A percentile compares a stretch with the other conserved stretches of the same genome.
Conservation (phyloP, 257 asterid genomes). For the Ajuga chamaepitys region DNA sequence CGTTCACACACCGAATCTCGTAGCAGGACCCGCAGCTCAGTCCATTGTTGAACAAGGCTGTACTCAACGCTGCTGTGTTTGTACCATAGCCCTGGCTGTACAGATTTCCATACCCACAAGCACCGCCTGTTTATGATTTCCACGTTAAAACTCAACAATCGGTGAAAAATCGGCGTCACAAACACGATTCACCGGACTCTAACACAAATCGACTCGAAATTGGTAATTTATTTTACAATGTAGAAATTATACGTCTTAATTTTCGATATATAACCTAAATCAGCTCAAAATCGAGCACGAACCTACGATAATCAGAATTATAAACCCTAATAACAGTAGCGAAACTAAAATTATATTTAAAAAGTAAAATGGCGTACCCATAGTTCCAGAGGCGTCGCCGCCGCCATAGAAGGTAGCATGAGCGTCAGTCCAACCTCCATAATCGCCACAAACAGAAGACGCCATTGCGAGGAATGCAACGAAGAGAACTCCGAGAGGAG, state of each 20-base stretch:
- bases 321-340: too few relatives aligned
- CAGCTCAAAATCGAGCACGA: too few relatives aligned
- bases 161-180: neutral
- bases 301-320: too few relatives aligned
- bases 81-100: slow-evolving; percentile 84
- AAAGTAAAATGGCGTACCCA: slow-evolving; percentile 64
- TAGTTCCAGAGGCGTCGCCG: slow-evolving; percentile 83
- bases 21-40: slow-evolving; percentile 84
- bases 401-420: slow-evolving; percentile 88
- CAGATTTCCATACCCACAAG: slow-evolving; percentile 81
- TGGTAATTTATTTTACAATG: too few relatives aligned
- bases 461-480: slow-evolving; percentile 39
- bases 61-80: slow-evolving; percentile 80
- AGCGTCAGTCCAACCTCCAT: slow-evolving; percentile 57
- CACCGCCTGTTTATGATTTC: slow-evolving; percentile 47
- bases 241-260: too few relatives aligned
- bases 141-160: neutral
- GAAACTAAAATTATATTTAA: too few relatives aligned
- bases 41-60: slow-evolving; percentile 79
- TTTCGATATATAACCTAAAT: too few relatives aligned
- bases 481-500: slow-evolving; percentile 22
- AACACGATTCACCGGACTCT: too few relatives aligned
- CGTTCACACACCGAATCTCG: slow-evolving; percentile 45
- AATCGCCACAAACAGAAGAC: slow-evolving; percentile 31
- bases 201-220: too few relatives aligned